These are phyloP conservation scores for Ustilago loliicola DNA, from an alignment of 1,284 basidiomycete species.

Conservation along the genomic window DNA sequence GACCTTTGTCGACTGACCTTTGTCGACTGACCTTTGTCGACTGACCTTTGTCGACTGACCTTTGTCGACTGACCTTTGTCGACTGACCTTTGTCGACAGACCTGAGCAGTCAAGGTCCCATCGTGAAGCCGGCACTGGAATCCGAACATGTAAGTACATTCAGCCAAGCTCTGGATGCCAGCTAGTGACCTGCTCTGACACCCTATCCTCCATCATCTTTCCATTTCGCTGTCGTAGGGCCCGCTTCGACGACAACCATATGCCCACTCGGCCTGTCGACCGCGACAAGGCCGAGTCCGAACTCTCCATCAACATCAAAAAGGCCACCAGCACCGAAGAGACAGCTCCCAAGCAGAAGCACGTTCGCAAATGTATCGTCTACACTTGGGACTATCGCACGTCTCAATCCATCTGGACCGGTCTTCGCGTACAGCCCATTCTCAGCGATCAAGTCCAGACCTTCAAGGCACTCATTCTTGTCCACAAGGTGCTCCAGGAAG, in stretches of 20 bases:
- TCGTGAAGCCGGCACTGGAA: conserved; percentile 1
- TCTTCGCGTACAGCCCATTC: conserved; percentile 68
- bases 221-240: conserved; percentile 1
- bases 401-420: conserved; percentile 69
- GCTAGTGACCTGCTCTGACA: background rate
- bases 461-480: conserved; percentile 70
- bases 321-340: conserved; percentile 68
- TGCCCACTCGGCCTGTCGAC: conserved; percentile 68
- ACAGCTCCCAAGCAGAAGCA: conserved; percentile 70
- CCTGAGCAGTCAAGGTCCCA: background rate
- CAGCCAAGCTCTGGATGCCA: background rate
- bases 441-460: conserved; percentile 69
- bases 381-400: conserved; percentile 70
- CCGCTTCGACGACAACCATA: conserved; percentile 57
- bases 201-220: background rate
- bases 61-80: too few relatives aligned
- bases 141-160: conserved; percentile 19
- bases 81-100: too few relatives aligned
- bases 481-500: conserved; percentile 70
- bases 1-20: too few relatives aligned
- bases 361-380: conserved; percentile 70
- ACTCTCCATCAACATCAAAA: conserved; percentile 68
- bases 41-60: too few relatives aligned
- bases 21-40: too few relatives aligned
- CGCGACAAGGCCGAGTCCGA: conserved; percentile 69